phyloP scores from a whole-genome alignment of 805 yeast species.

The Wickerhamomyces hampshirensis region DNA sequence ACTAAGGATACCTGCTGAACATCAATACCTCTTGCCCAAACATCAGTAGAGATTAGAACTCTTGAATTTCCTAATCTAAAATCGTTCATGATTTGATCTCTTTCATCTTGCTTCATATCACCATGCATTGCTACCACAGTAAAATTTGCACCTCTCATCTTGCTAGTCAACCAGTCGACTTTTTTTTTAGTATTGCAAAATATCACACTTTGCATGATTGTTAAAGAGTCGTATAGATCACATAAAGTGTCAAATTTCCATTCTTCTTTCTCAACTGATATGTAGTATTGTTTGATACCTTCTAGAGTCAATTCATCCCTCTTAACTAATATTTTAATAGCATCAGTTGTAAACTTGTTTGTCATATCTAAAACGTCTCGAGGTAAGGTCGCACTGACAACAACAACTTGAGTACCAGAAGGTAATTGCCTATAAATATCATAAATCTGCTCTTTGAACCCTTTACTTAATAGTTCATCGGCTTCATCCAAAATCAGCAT shows the following conservation, averaged over 20 bases:
- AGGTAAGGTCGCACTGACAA: slow-evolving; percentile 93
- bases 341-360: slow-evolving; percentile 86
- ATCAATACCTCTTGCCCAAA: slow-evolving; percentile 98
- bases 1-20: slow-evolving; percentile 97
- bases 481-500: slow-evolving; percentile 95
- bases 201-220: slow-evolving; percentile 96
- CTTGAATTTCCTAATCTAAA: slow-evolving; percentile 92
- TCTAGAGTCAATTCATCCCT: slow-evolving; percentile 90
- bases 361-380: slow-evolving; percentile 89
- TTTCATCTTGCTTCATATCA: slow-evolving; percentile 91
- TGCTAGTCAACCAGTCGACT: slow-evolving; percentile 85
- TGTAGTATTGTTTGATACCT: slow-evolving; percentile 89
- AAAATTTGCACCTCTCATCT: slow-evolving; percentile 75
- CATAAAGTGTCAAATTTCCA: slow-evolving; percentile 93
- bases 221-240: slow-evolving; percentile 90
- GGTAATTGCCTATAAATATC: slow-evolving; percentile 86
- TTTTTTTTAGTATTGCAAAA: slow-evolving; percentile 96
- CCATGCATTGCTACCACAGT: slow-evolving; percentile 97
- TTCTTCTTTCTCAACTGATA: slow-evolving; percentile 87
- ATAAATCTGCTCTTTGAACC: slow-evolving; percentile 93
- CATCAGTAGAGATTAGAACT: slow-evolving; percentile 92
- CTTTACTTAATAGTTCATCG: slow-evolving; percentile 88
- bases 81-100: slow-evolving; percentile 93
- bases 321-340: slow-evolving; percentile 90
- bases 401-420: slow-evolving; percentile 82